Evolutionary conservation across 495 filamentous ascomycete genomes (phyloP).

Genomic region (Penicillium riverlandense): DNA sequence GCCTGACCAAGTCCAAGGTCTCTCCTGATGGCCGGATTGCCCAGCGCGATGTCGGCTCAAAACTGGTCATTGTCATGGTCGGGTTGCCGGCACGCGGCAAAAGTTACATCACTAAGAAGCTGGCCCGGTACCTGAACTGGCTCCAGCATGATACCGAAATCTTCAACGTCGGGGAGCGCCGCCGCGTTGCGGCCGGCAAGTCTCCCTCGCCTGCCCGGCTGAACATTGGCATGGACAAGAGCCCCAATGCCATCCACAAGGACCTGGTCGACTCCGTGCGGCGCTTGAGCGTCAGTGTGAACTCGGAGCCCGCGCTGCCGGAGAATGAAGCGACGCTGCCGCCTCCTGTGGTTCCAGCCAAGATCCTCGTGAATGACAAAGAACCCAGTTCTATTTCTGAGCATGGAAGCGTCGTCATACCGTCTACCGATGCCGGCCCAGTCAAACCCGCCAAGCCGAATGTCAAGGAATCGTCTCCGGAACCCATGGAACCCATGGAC

Average conservation of each 20-base stretch:
- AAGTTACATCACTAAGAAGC: conserved; percentile 97
- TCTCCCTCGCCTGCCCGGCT: conserved; percentile 29
- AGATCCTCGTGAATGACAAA: conserved; percentile 44
- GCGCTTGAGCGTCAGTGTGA: conserved; percentile 34
- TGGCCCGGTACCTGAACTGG: conserved; percentile 93
- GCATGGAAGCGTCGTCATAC: conserved; percentile 24
- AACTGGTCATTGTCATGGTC: conserved; percentile 97
- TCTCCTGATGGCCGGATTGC: conserved; percentile 93
- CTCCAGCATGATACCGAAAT: conserved; percentile 90
- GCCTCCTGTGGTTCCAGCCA: conserved; percentile 34
- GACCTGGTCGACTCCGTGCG: conserved; percentile 38
- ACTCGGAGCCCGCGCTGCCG: conserved; percentile 16
- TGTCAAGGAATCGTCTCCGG: conserved; percentile 31
- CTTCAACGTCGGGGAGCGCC: conserved; percentile 92
- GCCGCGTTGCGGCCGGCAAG: conserved; percentile 68
- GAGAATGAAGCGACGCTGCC: conserved; percentile 21
- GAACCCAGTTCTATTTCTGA: conserved; percentile 22
- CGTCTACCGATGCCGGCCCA: conserved; percentile 16
- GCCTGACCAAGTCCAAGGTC: conserved; percentile 84
- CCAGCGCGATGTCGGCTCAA: conserved; percentile 84
- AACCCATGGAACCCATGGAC: conserved; percentile 48
- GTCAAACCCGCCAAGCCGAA: conserved; percentile 5
- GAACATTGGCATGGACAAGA: conserved; percentile 8
- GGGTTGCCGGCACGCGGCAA: conserved; percentile 92
- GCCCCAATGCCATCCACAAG: conserved; percentile 27